Evolutionary conservation across 1,284 basidiomycete species (phyloP), one percentile per base, ranked within the genome.

Genomic region (Cutaneotrichosporon cavernicola): DNA sequence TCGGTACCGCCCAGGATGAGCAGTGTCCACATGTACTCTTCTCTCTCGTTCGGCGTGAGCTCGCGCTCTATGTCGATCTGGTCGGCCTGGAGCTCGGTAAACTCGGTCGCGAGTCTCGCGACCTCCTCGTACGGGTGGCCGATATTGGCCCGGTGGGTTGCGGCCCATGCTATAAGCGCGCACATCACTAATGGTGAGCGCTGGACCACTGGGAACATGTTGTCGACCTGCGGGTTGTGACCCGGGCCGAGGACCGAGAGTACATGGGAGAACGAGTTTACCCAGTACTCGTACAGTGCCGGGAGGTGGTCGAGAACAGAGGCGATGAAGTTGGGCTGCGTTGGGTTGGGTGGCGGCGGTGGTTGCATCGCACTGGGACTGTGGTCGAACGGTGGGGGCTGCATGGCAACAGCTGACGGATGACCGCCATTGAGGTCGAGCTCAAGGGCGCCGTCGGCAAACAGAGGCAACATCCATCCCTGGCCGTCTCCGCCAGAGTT

Each of bases 1-100:
- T 73, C 69, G n/a, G 72, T 65, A 0, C 71, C 73, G n/a, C 71
- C 71, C 11, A 74, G 62, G 22, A 74, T 74, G 36, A 72, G 62
- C 38, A 74, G 62, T 26, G 72, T 67, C 73, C 70, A 73, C 68
- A 74, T 66, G 63, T 70, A 68, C 61, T 74, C 70, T 60, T 74
- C 73, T 21, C 63, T 60, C 18, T 70, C 64, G 36, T 68, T 70
- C 22, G 50, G 34, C 1, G 68, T 64, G 47, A 66, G 59, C 14
- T 69, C 67, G 47, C 67, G 57, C 26, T 68, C 68, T 11, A 67
- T 62, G 49, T 65, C 62, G 36, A 72, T 62, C 36, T 68, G 64
- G 57, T 72, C 69, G 21, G 69, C 60, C 60, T 73, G 70, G 49
- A 69, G 34, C 46, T 73, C 71, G 34, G 70, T 70, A 26, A 70